Conservation (phyloP, 2,329 filamentous ascomycete species). For the Alternaria triticimaculans region DNA sequence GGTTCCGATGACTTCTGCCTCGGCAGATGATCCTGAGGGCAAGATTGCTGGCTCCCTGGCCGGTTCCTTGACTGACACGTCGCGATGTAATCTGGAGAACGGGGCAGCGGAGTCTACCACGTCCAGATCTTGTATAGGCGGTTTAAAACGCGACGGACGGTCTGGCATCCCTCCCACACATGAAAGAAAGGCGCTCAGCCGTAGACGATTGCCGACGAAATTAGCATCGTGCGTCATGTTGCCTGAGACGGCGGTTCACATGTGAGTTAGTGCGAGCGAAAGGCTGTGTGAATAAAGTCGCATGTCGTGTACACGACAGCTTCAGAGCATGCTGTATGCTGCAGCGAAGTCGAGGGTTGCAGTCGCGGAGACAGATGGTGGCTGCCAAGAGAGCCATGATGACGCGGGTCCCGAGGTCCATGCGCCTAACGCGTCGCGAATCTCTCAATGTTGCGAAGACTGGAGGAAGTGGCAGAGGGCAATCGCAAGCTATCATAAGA, state of each 20-base stretch:
- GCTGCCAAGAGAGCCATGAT: conserved; percentile 28
- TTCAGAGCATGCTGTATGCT: background rate
- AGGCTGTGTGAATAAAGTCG: background rate
- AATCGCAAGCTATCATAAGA: conserved; percentile 7
- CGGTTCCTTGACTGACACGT: background rate
- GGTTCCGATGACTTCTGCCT: background rate
- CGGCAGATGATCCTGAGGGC: background rate
- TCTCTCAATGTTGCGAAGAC: background rate
- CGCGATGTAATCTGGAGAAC: background rate
- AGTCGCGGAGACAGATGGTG: conserved; percentile 1
- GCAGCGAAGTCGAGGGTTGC: background rate
- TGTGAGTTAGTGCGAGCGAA: background rate
- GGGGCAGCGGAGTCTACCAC: background rate
- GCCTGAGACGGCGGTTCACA: background rate
- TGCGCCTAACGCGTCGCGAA: conserved; percentile 10
- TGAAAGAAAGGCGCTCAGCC: conserved; percentile 33
- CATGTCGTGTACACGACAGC: background rate
- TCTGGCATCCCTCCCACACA: conserved; percentile 29
- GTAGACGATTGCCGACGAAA: conserved; percentile 34
- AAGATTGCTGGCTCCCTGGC: background rate
- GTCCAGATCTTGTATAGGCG: conserved; percentile 2
- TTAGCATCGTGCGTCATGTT: conserved; percentile 30
- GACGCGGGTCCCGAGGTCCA: background rate
- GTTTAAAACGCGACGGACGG: conserved; percentile 31
- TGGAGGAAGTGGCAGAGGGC: conserved; percentile 11